Base-by-base conservation (phyloP, 2,329 filamentous ascomycete genomes). In the Fusarium sp. region DNA sequence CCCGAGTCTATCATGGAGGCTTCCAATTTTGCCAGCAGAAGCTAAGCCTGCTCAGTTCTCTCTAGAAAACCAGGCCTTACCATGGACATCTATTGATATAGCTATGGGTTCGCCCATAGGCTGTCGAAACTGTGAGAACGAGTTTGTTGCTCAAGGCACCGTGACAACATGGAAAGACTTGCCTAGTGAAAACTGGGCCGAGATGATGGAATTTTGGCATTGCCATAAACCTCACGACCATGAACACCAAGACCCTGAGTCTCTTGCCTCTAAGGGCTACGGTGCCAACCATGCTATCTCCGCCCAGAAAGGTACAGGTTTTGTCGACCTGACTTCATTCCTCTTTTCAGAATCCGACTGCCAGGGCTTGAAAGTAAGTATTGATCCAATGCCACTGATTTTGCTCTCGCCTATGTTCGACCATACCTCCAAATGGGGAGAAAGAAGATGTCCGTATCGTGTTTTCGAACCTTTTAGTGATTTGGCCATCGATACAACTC, bases 161-260 rank as follows among this genome's bases (percentile, higher is more conserved):
- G 81, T 88, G 9, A 80, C 78, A 39, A 78, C 80, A 37, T 99
- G 96, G 95, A 97, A 95, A 79, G 94, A 99, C 75, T 82, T 99
- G 19, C 96, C 96, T 0, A 97, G 94, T 75, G 94, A 97, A 73
- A 95, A 97, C 75, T 99, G 96, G 96, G 96, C 96, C 1, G 96
- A 99, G 81, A 97, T 99, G 94, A 99, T 99, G 96, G 96, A 99
- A 78, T 97, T 99, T 72, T 99, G 96, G 96, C 96, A 99, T 79
- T 99, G 96, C 75, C 96, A 99, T 78, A 98, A 98, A 79, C 96
- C 96, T 39, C 85, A 89, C 63, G 83, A 88, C 56, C 82, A 88
- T 64, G 78, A 78, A 19, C 68, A 77, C 32, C 79, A 82, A 41
- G 75, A 82, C 30, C 73, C 85, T 22, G 80, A 85, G n/a, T 78